These are phyloP conservation scores for Umbelopsis sp. DNA, from an alignment of 192 early-diverging fungal genomes.

Conservation along the genomic window DNA sequence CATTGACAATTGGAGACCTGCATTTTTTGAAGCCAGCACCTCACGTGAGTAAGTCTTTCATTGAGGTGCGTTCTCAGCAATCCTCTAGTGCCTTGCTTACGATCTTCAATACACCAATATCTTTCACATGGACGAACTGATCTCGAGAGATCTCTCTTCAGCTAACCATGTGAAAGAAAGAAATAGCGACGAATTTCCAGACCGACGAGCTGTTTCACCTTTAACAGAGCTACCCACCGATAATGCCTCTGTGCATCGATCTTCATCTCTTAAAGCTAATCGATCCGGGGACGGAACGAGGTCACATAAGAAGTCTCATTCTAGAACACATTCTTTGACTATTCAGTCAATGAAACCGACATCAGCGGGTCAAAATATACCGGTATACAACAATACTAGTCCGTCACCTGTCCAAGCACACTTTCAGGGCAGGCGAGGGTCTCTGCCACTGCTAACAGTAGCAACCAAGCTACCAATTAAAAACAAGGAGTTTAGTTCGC, in stretches of 20 bases:
- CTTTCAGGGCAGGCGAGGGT: slow-evolving; percentile 24
- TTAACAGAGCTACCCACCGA: neutral
- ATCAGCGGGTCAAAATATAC: neutral
- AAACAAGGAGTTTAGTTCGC: slow-evolving; percentile 17
- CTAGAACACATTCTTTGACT: slow-evolving; percentile 4
- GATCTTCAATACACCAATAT: neutral
- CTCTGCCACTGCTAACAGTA: slow-evolving; percentile 21
- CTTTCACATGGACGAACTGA: slow-evolving; percentile 20
- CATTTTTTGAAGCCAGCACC: slow-evolving; percentile 6
- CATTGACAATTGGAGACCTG: too few relatives aligned
- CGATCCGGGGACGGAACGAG: neutral
- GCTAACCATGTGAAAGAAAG: slow-evolving; percentile 6
- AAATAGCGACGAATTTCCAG: slow-evolving; percentile 2
- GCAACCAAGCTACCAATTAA: neutral
- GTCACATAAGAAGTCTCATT: slow-evolving; percentile 14
- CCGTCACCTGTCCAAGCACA: neutral
- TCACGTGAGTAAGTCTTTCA: neutral
- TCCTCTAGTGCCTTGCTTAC: neutral
- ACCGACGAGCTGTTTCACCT: neutral
- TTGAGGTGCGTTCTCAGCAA: neutral
- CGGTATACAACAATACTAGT: neutral
- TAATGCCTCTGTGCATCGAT: neutral
- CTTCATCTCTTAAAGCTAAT: slow-evolving; percentile 10
- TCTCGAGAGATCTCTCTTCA: slow-evolving; percentile 9
- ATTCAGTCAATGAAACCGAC: slow-evolving; percentile 1